Percentiles rank a stretch among this genome's conserved stretches.
Conservation (phyloP, 106 monocot species). For the Allium cepa region DNA sequence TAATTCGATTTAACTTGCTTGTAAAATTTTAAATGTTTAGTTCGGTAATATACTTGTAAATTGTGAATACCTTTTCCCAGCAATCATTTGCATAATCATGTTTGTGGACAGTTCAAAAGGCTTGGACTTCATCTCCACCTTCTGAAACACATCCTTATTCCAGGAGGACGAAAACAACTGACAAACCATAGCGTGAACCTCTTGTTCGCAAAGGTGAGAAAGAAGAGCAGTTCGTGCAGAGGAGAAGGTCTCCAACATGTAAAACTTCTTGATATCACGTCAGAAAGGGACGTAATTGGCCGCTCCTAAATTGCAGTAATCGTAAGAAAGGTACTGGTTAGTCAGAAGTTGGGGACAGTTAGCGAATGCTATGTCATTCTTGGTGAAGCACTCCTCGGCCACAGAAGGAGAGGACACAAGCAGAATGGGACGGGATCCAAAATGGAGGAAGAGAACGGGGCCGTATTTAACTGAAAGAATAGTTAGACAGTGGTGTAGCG, state of each 20-base stretch:
- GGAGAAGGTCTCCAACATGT: constrained; percentile 3
- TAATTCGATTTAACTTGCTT: neutral
- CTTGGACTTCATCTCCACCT: constrained; percentile 10
- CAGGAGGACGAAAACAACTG: neutral
- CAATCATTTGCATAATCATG: constrained; percentile 13
- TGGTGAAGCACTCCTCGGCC: constrained; percentile 16
- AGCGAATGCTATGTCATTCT: constrained; percentile 9
- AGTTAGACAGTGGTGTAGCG: constrained; percentile 8
- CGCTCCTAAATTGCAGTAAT: neutral
- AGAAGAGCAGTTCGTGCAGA: neutral
- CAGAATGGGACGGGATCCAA: constrained; percentile 11
- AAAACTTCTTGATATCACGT: constrained; percentile 8
- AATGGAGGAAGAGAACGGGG: constrained; percentile 13
- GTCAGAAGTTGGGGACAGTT: neutral
- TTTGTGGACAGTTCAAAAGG: neutral
- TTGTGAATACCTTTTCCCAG: constrained; percentile 1
- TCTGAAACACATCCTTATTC: neutral
- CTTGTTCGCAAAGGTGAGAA: neutral
- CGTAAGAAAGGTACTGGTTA: neutral
- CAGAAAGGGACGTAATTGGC: constrained; percentile 10
- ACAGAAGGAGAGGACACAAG: constrained; percentile 13
- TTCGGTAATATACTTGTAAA: too few relatives aligned
- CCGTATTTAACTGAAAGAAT: constrained; percentile 2
- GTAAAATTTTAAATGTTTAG: too few relatives aligned
- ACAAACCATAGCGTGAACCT: constrained; percentile 1